Base-by-base conservation (phyloP, 164 flowering plant species). In the Sextonia rubra region DNA sequence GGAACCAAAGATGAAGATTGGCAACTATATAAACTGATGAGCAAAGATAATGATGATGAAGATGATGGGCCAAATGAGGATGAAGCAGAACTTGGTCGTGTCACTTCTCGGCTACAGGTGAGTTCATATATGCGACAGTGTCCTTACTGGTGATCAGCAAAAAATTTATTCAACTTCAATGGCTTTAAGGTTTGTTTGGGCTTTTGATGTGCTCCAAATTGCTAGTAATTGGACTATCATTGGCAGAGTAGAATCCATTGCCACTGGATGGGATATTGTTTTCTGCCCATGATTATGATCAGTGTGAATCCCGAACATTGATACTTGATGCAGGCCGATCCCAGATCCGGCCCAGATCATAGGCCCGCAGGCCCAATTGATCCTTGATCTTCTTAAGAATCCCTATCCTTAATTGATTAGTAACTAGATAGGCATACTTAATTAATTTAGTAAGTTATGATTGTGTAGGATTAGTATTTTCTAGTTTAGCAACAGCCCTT, bases 1-100 rank as follows among this genome's bases (percentile, higher is more conserved):
- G 98, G 98, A 80, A 81, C 88, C 71, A 88, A 76, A 76, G 99
- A 96, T 76, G 99, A 96, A 84, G 99, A 96, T 80, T 96, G 98
- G 99, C 95, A 93, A 80, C 94, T 96, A 12, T 93, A 96, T 85
- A 93, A 92, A 76, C 80, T 90, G 27, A 95, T 95, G 99, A 88
- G 99, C 85, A 89, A 77, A 84, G 97, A 90, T 79, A 88, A 91
- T 75, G 98, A 91, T 65, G 97, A 93, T 58, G 98, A 94, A 29
- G 98, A 91, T 30, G 98, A 93, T 47, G 89, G 86, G 71, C 88
- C 78, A 12, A 91, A 96, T 80, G 86, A 73, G 68, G 93, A 87
- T 76, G 99, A 96, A 78, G 80, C 86, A 2, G 97, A 92, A 80
- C 82, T 96, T 23, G 74, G 84, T 27, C 95, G 97, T 15, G 29